A percentile compares a stretch with the other conserved stretches of the same genome.
phyloP scores from a whole-genome alignment of 176 grass and related monocot species.

The Tuctoria greenei region DNA sequence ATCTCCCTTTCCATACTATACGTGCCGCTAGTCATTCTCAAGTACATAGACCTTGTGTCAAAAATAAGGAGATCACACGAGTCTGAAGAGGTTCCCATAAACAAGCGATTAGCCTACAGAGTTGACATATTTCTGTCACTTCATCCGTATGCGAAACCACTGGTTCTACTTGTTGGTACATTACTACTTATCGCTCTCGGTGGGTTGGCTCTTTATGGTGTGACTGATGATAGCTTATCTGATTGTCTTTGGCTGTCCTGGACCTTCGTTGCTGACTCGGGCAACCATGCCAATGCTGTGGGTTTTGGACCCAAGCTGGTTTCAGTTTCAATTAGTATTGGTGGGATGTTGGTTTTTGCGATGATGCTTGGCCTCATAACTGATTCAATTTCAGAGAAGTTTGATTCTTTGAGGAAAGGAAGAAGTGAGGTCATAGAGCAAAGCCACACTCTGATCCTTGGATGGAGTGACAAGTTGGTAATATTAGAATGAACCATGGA shows the following conservation, averaged over 20 bases:
- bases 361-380: constrained; percentile 89
- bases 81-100: constrained; percentile 57
- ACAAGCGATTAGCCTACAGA: constrained; percentile 67
- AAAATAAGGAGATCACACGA: constrained; percentile 40
- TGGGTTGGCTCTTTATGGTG: constrained; percentile 59
- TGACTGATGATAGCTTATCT: constrained; percentile 58
- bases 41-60: constrained; percentile 50
- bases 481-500: constrained; percentile 8
- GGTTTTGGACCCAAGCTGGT: constrained; percentile 73
- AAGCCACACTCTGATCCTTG: constrained; percentile 69
- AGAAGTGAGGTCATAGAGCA: constrained; percentile 71
- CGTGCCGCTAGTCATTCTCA: constrained; percentile 43
- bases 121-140: constrained; percentile 74
- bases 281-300: constrained; percentile 63
- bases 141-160: constrained; percentile 65
- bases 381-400: constrained; percentile 78
- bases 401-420: constrained; percentile 83
- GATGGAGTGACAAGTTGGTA: constrained; percentile 84
- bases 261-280: constrained; percentile 72
- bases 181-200: constrained; percentile 70
- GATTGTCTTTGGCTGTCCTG: constrained; percentile 75
- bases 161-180: constrained; percentile 69
- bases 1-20: constrained; percentile 51
- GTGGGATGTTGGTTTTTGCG: constrained; percentile 77
- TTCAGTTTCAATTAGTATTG: constrained; percentile 71